A percentile compares a stretch with the other conserved stretches of the same genome.
phyloP scores from a whole-genome alignment of 306 rosid genomes.

The Castanopsis chinensis region DNA sequence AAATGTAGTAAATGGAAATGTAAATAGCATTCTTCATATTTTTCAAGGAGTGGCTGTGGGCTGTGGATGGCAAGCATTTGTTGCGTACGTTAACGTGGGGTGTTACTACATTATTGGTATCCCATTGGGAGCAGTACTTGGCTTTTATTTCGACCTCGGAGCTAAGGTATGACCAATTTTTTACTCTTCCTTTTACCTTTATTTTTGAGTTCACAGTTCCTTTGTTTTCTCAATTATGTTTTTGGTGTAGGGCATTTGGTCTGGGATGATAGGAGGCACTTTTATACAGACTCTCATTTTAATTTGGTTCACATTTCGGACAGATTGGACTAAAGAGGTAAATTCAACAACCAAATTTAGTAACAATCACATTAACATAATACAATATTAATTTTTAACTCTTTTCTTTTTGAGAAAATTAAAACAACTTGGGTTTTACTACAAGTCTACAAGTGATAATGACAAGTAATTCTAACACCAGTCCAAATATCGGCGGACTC shows the following conservation, averaged over 20 bases:
- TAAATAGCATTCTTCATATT: background rate
- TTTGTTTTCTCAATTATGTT: too few species aligned
- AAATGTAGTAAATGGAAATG: background rate
- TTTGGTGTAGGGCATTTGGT: conserved; percentile 44
- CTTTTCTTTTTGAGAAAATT: background rate
- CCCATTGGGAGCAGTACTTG: conserved; percentile 45
- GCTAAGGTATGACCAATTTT: conserved; percentile 25
- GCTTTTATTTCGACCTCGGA: conserved; percentile 46
- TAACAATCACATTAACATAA: background rate
- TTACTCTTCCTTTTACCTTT: background rate
- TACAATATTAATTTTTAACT: too few species aligned
- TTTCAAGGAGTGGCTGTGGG: conserved; percentile 54
- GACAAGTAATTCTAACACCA: background rate
- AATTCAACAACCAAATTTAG: background rate
- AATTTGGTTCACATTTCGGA: conserved; percentile 31
- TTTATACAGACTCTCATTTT: conserved; percentile 43
- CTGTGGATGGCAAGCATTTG: conserved; percentile 66
- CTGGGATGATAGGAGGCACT: conserved; percentile 55
- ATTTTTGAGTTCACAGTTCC: too few species aligned
- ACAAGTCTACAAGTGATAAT: background rate
- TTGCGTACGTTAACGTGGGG: conserved; percentile 53
- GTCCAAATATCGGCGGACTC: background rate
- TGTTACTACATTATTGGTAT: conserved; percentile 46
- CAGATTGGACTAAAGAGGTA: conserved; percentile 48
- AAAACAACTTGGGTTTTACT: background rate